phyloP scores from a whole-genome alignment of 305 asterid species.

The Fraxinus ornus region DNA sequence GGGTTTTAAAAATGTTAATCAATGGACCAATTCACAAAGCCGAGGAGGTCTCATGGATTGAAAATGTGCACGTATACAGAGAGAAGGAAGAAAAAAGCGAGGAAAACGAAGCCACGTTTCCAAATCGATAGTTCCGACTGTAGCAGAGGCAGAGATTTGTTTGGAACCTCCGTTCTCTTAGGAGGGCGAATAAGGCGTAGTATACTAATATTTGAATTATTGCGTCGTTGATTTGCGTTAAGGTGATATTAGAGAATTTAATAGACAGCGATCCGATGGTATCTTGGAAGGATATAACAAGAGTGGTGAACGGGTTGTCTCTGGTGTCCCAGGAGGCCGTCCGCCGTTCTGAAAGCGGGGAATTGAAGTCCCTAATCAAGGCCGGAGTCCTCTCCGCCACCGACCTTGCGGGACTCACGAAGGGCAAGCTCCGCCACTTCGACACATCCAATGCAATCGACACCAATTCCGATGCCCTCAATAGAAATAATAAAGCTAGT shows the following conservation, averaged over 20 bases:
- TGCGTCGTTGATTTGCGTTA: not conserved
- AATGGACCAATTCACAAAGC: no score
- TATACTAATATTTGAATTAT: not conserved
- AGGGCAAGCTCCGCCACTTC: slow-evolving; percentile 52
- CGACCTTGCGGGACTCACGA: slow-evolving; percentile 70
- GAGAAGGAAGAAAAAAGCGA: not conserved
- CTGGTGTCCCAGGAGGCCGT: slow-evolving; percentile 71
- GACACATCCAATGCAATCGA: slow-evolving; percentile 17
- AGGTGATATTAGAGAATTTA: not conserved
- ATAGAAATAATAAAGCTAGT: slow-evolving; percentile 18
- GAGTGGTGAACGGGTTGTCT: slow-evolving; percentile 63
- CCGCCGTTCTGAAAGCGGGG: slow-evolving; percentile 31
- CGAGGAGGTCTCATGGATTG: not conserved
- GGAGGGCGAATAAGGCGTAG: not conserved
- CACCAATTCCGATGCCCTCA: slow-evolving; percentile 2
- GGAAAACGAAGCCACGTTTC: not conserved
- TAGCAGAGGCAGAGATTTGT: not conserved
- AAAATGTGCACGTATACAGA: not conserved
- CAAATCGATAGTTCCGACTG: not conserved
- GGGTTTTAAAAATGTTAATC: no score
- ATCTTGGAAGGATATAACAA: slow-evolving; percentile 54
- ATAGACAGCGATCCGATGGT: slow-evolving; percentile 27
- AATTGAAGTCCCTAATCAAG: slow-evolving; percentile 45
- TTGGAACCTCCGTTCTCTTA: not conserved
- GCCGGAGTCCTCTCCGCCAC: slow-evolving; percentile 66